phyloP scores from a whole-genome alignment of 495 filamentous ascomycete species.

The Daldinia caldariorum region DNA sequence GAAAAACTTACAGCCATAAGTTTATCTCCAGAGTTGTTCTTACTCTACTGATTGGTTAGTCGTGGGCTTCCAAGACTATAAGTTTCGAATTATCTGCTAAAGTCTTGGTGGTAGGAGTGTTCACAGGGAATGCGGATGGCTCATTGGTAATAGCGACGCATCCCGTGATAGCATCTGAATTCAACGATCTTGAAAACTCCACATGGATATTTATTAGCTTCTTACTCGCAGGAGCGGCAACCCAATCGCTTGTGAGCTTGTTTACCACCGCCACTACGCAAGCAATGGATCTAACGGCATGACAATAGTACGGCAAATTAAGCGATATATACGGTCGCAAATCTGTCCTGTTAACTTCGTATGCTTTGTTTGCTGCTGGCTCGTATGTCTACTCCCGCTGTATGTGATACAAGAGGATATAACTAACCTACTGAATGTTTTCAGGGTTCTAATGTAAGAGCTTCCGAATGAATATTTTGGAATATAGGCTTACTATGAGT shows the following conservation, averaged over 20 bases:
- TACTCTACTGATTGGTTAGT: conserved; percentile 35
- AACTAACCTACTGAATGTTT: conserved; percentile 29
- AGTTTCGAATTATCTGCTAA: background rate
- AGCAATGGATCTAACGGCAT: background rate
- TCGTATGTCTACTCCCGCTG: conserved; percentile 47
- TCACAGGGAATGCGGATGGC: conserved; percentile 69
- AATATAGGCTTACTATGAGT: conserved; percentile 8
- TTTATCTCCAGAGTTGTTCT: conserved; percentile 33
- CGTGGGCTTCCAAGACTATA: background rate
- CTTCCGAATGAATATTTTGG: conserved; percentile 55
- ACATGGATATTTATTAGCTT: conserved; percentile 76
- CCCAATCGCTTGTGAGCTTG: conserved; percentile 64
- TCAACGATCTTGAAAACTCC: conserved; percentile 66
- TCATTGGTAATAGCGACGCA: conserved; percentile 72
- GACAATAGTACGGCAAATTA: conserved; percentile 56
- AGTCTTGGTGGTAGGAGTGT: conserved; percentile 60
- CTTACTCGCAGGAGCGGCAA: conserved; percentile 66
- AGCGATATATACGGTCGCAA: conserved; percentile 63
- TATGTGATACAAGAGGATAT: conserved; percentile 46
- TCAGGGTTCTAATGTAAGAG: conserved; percentile 55
- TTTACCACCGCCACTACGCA: background rate
- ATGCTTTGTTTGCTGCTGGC: conserved; percentile 56
- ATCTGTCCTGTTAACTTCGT: conserved; percentile 51
- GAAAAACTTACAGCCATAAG: conserved; percentile 23
- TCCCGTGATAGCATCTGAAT: conserved; percentile 71